Evolutionary conservation across 805 yeast genomes (phyloP), one percentile per base, ranked within the genome.

Genomic region (Saccharomycopsis fibuligera): DNA sequence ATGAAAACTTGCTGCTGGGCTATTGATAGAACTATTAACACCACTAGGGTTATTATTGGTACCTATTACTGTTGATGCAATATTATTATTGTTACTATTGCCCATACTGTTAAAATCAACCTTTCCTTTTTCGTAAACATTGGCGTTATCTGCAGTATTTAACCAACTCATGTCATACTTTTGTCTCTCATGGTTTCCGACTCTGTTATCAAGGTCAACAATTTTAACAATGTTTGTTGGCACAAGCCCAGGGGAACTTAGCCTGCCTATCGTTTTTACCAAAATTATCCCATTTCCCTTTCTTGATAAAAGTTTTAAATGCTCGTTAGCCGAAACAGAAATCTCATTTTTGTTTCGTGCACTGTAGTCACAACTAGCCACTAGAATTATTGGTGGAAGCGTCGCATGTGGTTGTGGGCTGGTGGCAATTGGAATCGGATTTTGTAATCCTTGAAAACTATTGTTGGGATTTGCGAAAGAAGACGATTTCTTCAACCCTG

Each of bases 281-380:
- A 76, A 59, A 2, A 78, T 60, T 80, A 81, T 76, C 1, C 81
- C 83, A 55, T 73, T 70, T 1, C 73, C 73, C 37, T 66, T 68
- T 36, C 73, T 61, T 45, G 73, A 73, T 4, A 77, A 52, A 19
- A 79, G 60, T 56, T 75, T 78, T 24, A 79, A 61, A 16, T 76
- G 70, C 51, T 76, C 83, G 10, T 82, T 82, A 35, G 69, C 70
- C 2, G 62, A 60, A 1, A 76, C 66, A 1, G 71, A 56, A 5
- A 79, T 60, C 56, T 79, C 84, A 40, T 66, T 63, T 3, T 57
- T 51, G 39, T 62, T 59, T 57, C 76, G 74, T 2, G 76, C 75
- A 8, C 57, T 58, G 58, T 75, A 76, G 33, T 67, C 61, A 56
- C 64, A 72, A 54, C 73, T 73, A 31, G 76, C 65, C 4, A 78